Conservation (phyloP, 2,329 filamentous ascomycete species). For the Orbilia javanica region DNA sequence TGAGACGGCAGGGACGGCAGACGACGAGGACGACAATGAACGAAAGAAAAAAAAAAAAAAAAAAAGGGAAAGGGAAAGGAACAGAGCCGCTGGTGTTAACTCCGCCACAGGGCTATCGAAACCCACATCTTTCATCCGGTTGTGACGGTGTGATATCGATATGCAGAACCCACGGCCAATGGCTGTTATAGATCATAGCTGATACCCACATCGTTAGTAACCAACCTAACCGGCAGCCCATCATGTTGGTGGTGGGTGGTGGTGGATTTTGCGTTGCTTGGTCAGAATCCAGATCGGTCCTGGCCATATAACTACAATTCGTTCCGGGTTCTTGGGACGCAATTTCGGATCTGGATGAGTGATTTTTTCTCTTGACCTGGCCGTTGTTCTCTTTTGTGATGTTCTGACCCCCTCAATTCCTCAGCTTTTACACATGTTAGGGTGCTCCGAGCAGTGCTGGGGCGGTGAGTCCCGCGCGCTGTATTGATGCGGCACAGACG, state of each 20-base stretch:
- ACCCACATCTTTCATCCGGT: conserved; percentile 29
- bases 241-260: not conserved
- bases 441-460: conserved; percentile 9
- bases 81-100: conserved; percentile 43
- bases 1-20: conserved; percentile 21
- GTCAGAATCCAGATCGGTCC: conserved; percentile 27
- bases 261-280: conserved; percentile 23
- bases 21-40: not conserved
- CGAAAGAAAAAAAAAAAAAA: not conserved
- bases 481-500: conserved; percentile 49
- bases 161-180: conserved; percentile 23
- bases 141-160: conserved; percentile 29
- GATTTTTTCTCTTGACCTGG: not conserved
- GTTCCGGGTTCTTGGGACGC: conserved; percentile 26
- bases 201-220: not conserved
- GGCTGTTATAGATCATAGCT: not conserved
- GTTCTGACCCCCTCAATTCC: conserved; percentile 9
- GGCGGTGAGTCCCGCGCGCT: conserved; percentile 46
- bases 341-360: conserved; percentile 31
- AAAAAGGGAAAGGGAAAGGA: no score
- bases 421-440: conserved; percentile 28
- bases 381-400: conserved; percentile 27
- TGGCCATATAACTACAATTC: not conserved
- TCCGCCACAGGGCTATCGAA: conserved; percentile 37
- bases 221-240: not conserved